Percentiles rank a stretch among this genome's conserved stretches.
phyloP scores from a whole-genome alignment of 768 basidiomycete genomes.

The Lentinula detonsa region DNA sequence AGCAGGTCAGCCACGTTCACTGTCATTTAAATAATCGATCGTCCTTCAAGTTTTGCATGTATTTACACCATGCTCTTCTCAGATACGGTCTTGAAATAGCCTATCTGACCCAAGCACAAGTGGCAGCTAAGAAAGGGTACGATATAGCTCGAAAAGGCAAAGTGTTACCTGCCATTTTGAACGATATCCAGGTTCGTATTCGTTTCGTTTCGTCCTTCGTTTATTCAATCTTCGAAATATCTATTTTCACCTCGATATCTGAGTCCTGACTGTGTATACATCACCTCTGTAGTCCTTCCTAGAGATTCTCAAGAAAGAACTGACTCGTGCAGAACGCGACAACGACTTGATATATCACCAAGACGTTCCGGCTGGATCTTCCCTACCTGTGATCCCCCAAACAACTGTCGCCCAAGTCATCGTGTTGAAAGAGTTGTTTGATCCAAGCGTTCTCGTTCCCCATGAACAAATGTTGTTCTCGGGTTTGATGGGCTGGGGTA shows the following conservation, averaged over 20 bases:
- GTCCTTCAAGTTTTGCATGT: too few species aligned
- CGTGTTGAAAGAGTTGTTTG: constrained; percentile 47
- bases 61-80: neutral
- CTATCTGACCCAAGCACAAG: constrained; percentile 63
- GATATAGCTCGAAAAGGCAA: constrained; percentile 59
- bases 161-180: constrained; percentile 56
- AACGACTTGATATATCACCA: constrained; percentile 96
- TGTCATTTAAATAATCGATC: too few species aligned
- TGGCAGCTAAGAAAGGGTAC: constrained; percentile 63
- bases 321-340: constrained; percentile 75
- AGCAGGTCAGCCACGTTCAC: constrained; percentile 41
- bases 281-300: constrained; percentile 59
- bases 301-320: constrained; percentile 59
- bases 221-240: too few species aligned
- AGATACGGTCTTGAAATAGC: constrained; percentile 90
- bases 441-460: constrained; percentile 51
- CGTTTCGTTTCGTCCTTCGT: too few species aligned
- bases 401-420: constrained; percentile 60
- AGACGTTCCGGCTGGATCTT: constrained; percentile 68
- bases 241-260: too few species aligned
- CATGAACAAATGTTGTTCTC: constrained; percentile 61
- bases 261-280: constrained; percentile 4
- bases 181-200: constrained; percentile 69
- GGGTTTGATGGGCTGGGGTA: constrained; percentile 81
- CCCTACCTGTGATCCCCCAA: constrained; percentile 58